These are phyloP conservation scores for Peronospora tabacina DNA, from an alignment of 352 stramenopile genomes.

Conservation along the genomic window DNA sequence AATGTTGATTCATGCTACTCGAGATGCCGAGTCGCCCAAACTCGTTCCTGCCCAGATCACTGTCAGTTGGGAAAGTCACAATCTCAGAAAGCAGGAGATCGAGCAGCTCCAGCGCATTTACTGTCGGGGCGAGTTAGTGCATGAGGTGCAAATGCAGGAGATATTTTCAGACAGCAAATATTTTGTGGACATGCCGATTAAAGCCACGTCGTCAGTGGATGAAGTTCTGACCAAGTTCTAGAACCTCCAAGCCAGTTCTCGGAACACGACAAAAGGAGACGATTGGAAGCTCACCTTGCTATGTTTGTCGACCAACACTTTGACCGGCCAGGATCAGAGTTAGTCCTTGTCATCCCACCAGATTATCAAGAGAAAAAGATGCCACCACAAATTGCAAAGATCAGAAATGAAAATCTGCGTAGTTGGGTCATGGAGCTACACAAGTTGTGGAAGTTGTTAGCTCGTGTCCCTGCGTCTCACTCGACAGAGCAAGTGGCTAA, in stretches of 20 bases:
- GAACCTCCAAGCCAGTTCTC: slow-evolving; percentile 9
- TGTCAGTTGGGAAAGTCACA: neutral
- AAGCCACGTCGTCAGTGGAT: slow-evolving; percentile 29
- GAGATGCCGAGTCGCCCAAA: too few species aligned
- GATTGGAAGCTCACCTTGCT: slow-evolving; percentile 28
- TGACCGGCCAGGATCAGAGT: slow-evolving; percentile 43
- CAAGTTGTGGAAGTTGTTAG: slow-evolving; percentile 65
- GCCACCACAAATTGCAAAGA: slow-evolving; percentile 40
- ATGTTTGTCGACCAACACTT: slow-evolving; percentile 62
- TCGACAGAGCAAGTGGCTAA: slow-evolving; percentile 3
- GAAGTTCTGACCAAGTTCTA: slow-evolving; percentile 29
- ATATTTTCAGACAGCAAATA: slow-evolving; percentile 84
- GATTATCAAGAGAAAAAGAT: slow-evolving; percentile 34
- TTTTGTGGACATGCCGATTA: slow-evolving; percentile 88
- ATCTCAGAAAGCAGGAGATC: slow-evolving; percentile 11
- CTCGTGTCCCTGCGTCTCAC: slow-evolving; percentile 23
- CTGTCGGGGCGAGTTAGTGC: slow-evolving; percentile 44
- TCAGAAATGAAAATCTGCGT: slow-evolving; percentile 36
- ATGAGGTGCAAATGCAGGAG: slow-evolving; percentile 48
- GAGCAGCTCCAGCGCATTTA: slow-evolving; percentile 37
- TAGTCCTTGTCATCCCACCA: slow-evolving; percentile 28
- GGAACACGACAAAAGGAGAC: slow-evolving; percentile 2
- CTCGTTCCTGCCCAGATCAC: too few species aligned
- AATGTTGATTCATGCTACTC: too few species aligned
- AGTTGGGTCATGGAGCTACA: slow-evolving; percentile 65